A percentile compares a stretch with the other conserved stretches of the same genome.
phyloP scores from a whole-genome alignment of 1,284 basidiomycete species.

The Cryptococcus neoformans region DNA sequence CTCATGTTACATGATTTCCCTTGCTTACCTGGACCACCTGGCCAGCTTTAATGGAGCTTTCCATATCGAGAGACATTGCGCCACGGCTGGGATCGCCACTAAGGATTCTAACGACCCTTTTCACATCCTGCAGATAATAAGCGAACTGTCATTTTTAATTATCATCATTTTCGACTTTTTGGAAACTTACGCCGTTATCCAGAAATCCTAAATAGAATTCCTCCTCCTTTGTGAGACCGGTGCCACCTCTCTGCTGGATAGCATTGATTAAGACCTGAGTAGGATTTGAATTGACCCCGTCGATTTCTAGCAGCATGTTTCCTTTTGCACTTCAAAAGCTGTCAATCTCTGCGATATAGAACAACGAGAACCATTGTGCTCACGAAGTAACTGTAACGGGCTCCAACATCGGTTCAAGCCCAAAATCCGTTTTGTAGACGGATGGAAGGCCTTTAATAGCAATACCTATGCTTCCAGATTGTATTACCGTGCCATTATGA shows the following conservation, averaged over 20 bases:
- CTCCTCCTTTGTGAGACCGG: conserved; percentile 59
- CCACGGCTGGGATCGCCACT: conserved; percentile 78
- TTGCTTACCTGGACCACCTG: conserved; percentile 60
- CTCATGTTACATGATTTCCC: background rate
- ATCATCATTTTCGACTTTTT: background rate
- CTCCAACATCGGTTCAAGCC: conserved; percentile 57
- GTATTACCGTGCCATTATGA: conserved; percentile 58
- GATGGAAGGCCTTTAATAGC: conserved; percentile 52
- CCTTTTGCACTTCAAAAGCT: conserved; percentile 61
- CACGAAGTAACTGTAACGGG: conserved; percentile 61
- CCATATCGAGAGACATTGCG: conserved; percentile 64
- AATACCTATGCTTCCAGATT: conserved; percentile 70
- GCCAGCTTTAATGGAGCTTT: conserved; percentile 59
- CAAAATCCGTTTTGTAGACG: conserved; percentile 53
- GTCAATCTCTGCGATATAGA: background rate
- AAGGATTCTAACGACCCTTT: conserved; percentile 54
- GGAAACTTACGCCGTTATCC: conserved; percentile 16
- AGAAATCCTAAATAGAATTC: conserved; percentile 60
- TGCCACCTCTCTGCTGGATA: conserved; percentile 50
- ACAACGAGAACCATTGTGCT: conserved; percentile 9
- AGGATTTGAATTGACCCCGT: conserved; percentile 58
- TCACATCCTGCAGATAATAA: background rate
- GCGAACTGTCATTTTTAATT: background rate
- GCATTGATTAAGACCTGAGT: conserved; percentile 64
- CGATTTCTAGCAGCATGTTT: conserved; percentile 68